Percentiles rank a stretch among this genome's conserved stretches.
Conservation (phyloP, 179 eudicot species). For the Silene noctiflora region DNA sequence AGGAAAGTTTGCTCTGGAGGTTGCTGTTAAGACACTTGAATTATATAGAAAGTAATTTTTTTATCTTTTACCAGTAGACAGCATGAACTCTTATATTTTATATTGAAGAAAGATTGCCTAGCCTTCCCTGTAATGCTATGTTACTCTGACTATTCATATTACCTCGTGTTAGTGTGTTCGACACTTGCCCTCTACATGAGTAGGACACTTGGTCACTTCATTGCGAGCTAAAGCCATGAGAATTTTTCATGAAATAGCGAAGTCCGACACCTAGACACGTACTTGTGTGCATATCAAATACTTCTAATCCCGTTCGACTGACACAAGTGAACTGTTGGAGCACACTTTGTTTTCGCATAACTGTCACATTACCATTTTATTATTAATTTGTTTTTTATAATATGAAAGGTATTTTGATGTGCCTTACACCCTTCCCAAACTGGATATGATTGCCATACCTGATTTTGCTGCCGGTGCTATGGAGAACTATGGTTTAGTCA, state of each 20-base stretch:
- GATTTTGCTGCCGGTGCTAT: constrained; percentile 99
- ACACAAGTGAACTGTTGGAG: background rate
- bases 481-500: constrained; percentile 98
- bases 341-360: background rate
- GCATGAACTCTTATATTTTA: background rate
- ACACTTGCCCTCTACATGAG: background rate
- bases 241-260: background rate
- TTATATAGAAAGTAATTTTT: constrained; percentile 62
- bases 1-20: constrained; percentile 87
- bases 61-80: background rate
- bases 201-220: background rate
- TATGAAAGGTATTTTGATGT: constrained; percentile 73
- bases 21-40: constrained; percentile 95
- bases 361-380: background rate
- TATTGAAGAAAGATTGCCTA: background rate
- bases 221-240: background rate
- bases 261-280: background rate
- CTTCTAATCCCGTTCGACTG: background rate
- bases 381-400: constrained; percentile 6
- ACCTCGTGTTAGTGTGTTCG: background rate
- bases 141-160: background rate
- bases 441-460: constrained; percentile 98
- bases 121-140: background rate
- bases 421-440: constrained; percentile 86
- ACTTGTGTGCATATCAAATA: background rate